Percentiles rank a stretch among this genome's conserved stretches.
These are phyloP conservation scores for Isatis lusitanica DNA, from an alignment of 441 rosid genomes.

Conservation along the genomic window DNA sequence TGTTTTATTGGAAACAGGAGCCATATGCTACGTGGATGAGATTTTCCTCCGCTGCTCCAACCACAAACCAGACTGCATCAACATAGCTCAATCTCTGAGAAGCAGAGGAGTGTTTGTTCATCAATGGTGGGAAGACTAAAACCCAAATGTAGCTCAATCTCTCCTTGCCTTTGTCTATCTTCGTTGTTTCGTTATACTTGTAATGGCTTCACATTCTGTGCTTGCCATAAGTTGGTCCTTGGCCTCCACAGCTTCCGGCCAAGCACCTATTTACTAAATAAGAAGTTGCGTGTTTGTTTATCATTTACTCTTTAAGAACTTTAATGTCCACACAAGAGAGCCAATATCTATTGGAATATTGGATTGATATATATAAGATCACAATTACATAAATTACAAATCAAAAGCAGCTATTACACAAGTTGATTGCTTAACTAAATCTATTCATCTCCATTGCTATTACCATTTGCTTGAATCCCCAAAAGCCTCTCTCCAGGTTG, in stretches of 20 bases:
- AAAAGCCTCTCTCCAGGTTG: constrained; percentile 77
- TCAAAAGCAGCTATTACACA: background rate
- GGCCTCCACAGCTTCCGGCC: constrained; percentile 19
- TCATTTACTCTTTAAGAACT: background rate
- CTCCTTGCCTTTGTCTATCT: background rate
- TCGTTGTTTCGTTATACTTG: background rate
- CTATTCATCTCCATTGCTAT: background rate
- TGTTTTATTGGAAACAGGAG: constrained; percentile 55
- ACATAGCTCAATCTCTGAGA: constrained; percentile 53
- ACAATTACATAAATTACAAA: background rate
- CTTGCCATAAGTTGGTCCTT: background rate
- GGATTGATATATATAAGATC: background rate
- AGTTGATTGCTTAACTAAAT: constrained; percentile 3
- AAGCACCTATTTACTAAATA: constrained; percentile 5
- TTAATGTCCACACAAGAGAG: background rate
- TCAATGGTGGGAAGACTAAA: constrained; percentile 71
- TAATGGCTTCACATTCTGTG: constrained; percentile 1
- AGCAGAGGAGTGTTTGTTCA: constrained; percentile 72
- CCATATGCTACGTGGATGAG: constrained; percentile 68
- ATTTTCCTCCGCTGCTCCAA: constrained; percentile 62
- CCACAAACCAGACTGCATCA: constrained; percentile 42
- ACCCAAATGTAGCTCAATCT: constrained; percentile 1
- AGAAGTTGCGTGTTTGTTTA: constrained; percentile 19
- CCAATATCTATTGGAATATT: background rate
- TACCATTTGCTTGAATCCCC: constrained; percentile 56